Evolutionary conservation across 2,329 filamentous ascomycete genomes (phyloP).

Genomic region (Phoma sp.): DNA sequence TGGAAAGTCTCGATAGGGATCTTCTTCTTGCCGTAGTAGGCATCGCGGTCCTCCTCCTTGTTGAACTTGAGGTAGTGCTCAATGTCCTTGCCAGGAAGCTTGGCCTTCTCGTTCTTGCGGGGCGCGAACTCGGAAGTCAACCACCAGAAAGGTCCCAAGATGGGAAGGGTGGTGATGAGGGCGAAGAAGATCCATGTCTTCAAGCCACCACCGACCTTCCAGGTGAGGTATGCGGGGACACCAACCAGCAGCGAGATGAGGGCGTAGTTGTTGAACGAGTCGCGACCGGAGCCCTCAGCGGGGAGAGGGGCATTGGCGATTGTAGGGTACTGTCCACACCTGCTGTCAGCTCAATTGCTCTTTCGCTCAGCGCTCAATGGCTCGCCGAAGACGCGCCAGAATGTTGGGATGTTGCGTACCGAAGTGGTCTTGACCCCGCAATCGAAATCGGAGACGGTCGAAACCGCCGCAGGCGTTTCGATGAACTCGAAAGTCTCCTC

Average conservation of each 20-base stretch:
- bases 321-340: conserved; percentile 69
- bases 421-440: conserved; percentile 67
- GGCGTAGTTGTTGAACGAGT: conserved; percentile 83
- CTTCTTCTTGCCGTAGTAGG: conserved; percentile 78
- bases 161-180: conserved; percentile 76
- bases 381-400: conserved; percentile 28
- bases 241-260: conserved; percentile 72
- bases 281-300: conserved; percentile 82
- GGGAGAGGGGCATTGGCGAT: conserved; percentile 96
- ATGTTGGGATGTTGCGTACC: conserved; percentile 51
- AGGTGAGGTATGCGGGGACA: conserved; percentile 80
- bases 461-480: conserved; percentile 64
- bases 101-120: conserved; percentile 91
- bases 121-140: conserved; percentile 79
- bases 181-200: conserved; percentile 89
- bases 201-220: conserved; percentile 82
- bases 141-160: conserved; percentile 83
- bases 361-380: conserved; percentile 37
- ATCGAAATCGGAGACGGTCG: conserved; percentile 58
- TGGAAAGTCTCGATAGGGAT: conserved; percentile 93
- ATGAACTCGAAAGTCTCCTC: conserved; percentile 70
- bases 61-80: conserved; percentile 91
- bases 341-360: conserved; percentile 32
- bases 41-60: conserved; percentile 62
- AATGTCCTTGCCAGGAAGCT: conserved; percentile 81